Base-by-base conservation (phyloP, 129 eudicot genomes). In the Rutidosis leptorrhynchoides region DNA sequence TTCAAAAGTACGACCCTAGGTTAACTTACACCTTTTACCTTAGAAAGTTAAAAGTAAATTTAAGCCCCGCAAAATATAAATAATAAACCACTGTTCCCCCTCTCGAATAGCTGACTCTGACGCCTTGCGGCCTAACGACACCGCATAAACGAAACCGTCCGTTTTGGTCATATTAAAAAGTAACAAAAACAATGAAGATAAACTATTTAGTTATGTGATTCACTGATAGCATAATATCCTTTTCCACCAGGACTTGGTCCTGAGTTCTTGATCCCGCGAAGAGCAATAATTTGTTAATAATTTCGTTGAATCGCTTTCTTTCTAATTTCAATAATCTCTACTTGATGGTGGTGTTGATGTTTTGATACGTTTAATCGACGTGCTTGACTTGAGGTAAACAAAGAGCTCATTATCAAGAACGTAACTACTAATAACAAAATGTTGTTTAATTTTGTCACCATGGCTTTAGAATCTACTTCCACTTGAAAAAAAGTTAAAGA, bases 211-310 rank as follows among this genome's bases (percentile, higher is more conserved):
- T 81, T 55, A 53, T 72, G 86, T 20, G 30, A 52, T 12, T 67
- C 76, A 21, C 65, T 62, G 51, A 28, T 40, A 52, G 16, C 53
- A 0, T 84, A 79, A 77, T 85, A 83, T 35, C 92, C 92, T 25
- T 28, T n/a, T n/a, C n/a, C 79, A 29, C 93, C 93, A 0, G 88
- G 93, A 35, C 93, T 82, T 0, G 93, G 93, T 42, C 93, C 93
- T 4, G 93, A 86, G 53, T 70, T 77, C 75, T 78, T 82, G 74
- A 78, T 65, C 52, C 76, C 87, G 0, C 69, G 64, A 33, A 83
- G 82, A 15, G 67, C 81, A 60, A 80, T 54, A 75, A 80, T 67
- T 17, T 70, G 65, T 42, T 75, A 71, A 32, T 49, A 74, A 67
- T 48, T 51, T 11, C 10, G 57, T 43, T 32, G 69, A n/a, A 32